A percentile compares a stretch with the other conserved stretches of the same genome.
Evolutionary conservation across 2,329 filamentous ascomycete species (phyloP).

Genomic region (Diplocarpon mali): DNA sequence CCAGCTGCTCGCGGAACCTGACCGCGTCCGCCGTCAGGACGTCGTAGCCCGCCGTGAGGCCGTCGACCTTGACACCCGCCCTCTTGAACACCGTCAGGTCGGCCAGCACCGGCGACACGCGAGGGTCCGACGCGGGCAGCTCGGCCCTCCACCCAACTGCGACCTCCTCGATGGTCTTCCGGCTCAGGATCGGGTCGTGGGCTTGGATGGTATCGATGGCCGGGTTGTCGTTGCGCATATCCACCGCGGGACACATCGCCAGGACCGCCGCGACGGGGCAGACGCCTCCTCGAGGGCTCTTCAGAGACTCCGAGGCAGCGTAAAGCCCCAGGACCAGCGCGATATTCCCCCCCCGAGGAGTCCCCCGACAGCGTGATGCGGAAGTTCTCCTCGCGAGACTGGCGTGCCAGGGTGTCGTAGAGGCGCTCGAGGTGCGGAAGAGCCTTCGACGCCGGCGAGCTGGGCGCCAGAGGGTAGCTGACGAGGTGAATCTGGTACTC

Average conservation of each 20-base stretch:
- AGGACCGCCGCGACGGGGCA: constrained; percentile 12
- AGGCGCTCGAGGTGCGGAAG: constrained; percentile 9
- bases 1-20: constrained; percentile 13
- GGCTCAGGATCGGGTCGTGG: constrained; percentile 13
- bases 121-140: constrained; percentile 6
- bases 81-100: constrained; percentile 11
- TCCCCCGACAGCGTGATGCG: constrained; percentile 14
- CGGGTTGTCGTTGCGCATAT: constrained; percentile 14
- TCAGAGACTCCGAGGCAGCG: constrained; percentile 5
- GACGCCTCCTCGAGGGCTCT: background rate
- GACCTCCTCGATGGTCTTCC: constrained; percentile 9
- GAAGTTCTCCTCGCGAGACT: constrained; percentile 1
- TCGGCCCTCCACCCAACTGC: constrained; percentile 13
- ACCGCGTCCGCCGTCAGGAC: constrained; percentile 11
- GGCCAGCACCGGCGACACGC: constrained; percentile 13
- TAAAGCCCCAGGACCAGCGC: constrained; percentile 11
- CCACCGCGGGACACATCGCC: constrained; percentile 14
- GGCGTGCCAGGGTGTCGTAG: constrained; percentile 1
- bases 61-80: constrained; percentile 16
- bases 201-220: constrained; percentile 11
- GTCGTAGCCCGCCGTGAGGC: constrained; percentile 14
- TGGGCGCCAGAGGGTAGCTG: constrained; percentile 12
- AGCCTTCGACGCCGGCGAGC: constrained; percentile 5
- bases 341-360: constrained; percentile 14
- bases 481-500: constrained; percentile 14